These are phyloP conservation scores for Auricularia auricula-judae DNA, from an alignment of 768 basidiomycete genomes.

Conservation along the genomic window DNA sequence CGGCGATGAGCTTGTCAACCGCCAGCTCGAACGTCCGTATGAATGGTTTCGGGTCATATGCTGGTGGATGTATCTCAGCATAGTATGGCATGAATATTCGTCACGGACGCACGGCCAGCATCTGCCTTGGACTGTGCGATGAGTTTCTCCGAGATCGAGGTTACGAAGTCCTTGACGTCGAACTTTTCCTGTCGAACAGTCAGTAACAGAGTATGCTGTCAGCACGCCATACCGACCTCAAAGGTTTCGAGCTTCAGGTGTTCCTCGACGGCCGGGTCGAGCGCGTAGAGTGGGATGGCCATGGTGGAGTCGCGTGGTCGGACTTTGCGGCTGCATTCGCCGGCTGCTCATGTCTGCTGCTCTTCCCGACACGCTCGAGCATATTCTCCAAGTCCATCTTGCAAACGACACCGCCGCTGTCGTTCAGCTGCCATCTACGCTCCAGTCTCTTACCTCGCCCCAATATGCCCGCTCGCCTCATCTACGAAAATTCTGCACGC, in stretches of 20 bases:
- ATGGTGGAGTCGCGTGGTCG: constrained; percentile 1
- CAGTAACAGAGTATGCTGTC: background rate
- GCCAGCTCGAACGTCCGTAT: constrained; percentile 85
- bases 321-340: background rate
- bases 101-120: constrained; percentile 56
- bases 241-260: constrained; percentile 29
- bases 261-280: constrained; percentile 40
- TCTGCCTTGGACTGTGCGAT: constrained; percentile 76
- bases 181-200: constrained; percentile 58
- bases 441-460: constrained; percentile 42
- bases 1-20: constrained; percentile 75
- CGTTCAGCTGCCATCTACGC: constrained; percentile 44
- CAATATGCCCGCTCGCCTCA: constrained; percentile 52
- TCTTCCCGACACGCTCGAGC: constrained; percentile 25
- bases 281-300: constrained; percentile 34
- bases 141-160: constrained; percentile 74
- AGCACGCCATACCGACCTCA: constrained; percentile 17
- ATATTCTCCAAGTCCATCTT: constrained; percentile 59
- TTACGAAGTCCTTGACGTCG: constrained; percentile 84
- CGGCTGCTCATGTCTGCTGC: background rate
- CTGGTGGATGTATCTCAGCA: constrained; percentile 25
- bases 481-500: constrained; percentile 62
- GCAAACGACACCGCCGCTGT: constrained; percentile 56
- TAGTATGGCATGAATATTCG: background rate
- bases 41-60: constrained; percentile 92